Evolutionary conservation across 257 asterid genomes (phyloP).

Genomic region (Solanum medicagineum): DNA sequence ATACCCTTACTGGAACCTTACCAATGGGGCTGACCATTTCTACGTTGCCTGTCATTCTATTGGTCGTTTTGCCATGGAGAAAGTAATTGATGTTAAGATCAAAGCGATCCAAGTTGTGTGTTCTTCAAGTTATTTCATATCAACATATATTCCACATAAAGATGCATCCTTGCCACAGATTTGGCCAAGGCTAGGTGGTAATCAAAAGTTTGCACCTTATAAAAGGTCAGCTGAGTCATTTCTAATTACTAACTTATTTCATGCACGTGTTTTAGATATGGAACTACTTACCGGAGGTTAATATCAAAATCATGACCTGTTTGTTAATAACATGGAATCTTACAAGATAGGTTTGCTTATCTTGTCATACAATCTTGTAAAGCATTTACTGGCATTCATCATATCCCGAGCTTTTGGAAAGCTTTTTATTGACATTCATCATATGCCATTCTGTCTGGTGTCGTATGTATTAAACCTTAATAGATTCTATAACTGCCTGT

Average conservation of each 20-base stretch:
- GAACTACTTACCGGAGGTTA: background rate
- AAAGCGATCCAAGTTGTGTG: slow-evolving; percentile 81
- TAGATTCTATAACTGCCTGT: background rate
- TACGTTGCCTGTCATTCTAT: slow-evolving; percentile 88
- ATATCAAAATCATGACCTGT: background rate
- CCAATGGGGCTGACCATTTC: slow-evolving; percentile 85
- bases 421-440: background rate
- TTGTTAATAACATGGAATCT: background rate
- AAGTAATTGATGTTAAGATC: slow-evolving; percentile 45
- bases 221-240: slow-evolving; percentile 41
- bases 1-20: slow-evolving; percentile 63
- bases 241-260: background rate
- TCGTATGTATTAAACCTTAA: background rate
- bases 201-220: slow-evolving; percentile 25
- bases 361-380: background rate
- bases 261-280: background rate
- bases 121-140: slow-evolving; percentile 60
- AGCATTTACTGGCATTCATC: background rate
- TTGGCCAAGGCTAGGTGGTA: slow-evolving; percentile 65
- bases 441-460: background rate
- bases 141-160: slow-evolving; percentile 73
- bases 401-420: background rate
- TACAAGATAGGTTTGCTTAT: background rate
- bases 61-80: slow-evolving; percentile 67
- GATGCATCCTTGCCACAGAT: slow-evolving; percentile 87